Conservation (phyloP, 192 early-diverging fungal genomes). For the Coemansia asiatica region DNA sequence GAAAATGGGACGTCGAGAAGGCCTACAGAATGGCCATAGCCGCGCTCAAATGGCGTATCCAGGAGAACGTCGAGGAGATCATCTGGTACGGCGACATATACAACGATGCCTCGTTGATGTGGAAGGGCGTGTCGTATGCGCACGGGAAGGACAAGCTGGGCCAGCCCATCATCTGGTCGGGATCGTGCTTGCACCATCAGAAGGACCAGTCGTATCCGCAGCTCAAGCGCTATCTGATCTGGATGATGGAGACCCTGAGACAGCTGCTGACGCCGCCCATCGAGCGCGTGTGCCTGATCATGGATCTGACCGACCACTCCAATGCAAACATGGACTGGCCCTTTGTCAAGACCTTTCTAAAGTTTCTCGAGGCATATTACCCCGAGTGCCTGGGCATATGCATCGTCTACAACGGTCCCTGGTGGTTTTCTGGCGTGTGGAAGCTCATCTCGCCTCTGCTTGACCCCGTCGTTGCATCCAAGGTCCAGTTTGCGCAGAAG, state of each 20-base stretch:
- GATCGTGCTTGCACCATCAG: conserved; percentile 63
- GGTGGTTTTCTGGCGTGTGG: conserved; percentile 89
- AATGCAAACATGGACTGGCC: conserved; percentile 79
- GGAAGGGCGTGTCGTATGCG: conserved; percentile 62
- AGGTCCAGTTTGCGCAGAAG: conserved; percentile 78
- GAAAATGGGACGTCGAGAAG: conserved; percentile 83
- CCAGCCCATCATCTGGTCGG: conserved; percentile 60
- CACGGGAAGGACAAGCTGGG: conserved; percentile 58
- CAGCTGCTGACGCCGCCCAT: conserved; percentile 65
- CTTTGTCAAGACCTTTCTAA: conserved; percentile 80
- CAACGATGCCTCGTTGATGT: conserved; percentile 57
- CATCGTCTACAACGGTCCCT: conserved; percentile 88
- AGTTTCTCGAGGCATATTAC: conserved; percentile 86
- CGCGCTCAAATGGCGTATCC: conserved; percentile 74
- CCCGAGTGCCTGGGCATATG: conserved; percentile 83
- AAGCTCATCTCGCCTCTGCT: conserved; percentile 80
- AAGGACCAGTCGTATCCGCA: conserved; percentile 64
- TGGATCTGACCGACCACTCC: conserved; percentile 77
- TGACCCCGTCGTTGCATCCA: conserved; percentile 87
- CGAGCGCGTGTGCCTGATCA: conserved; percentile 70
- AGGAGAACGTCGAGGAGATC: conserved; percentile 60
- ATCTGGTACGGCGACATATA: conserved; percentile 61
- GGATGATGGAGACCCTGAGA: conserved; percentile 73
- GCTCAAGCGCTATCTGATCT: conserved; percentile 67
- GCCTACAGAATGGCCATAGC: conserved; percentile 72